A percentile compares a stretch with the other conserved stretches of the same genome.
These are phyloP conservation scores for Magnolia officinalis DNA, from an alignment of 164 flowering plant genomes.

Conservation along the genomic window DNA sequence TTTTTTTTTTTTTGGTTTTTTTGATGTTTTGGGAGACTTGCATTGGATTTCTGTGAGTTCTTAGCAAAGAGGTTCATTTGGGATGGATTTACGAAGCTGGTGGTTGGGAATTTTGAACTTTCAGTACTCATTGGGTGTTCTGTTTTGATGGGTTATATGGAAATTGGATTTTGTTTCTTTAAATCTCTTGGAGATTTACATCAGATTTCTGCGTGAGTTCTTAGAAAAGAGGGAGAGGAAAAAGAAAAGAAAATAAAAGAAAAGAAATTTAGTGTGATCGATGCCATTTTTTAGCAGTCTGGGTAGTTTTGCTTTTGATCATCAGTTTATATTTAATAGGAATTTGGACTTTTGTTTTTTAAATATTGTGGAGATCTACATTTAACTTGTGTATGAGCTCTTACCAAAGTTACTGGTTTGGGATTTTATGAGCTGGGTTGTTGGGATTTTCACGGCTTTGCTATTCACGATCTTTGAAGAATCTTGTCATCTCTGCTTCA, in stretches of 20 bases:
- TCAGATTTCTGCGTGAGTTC: not conserved
- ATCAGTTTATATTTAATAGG: no score
- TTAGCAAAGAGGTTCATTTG: not conserved
- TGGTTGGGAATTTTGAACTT: not conserved
- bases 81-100: not conserved
- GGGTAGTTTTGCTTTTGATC: no score
- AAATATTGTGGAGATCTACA: no score
- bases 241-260: no score
- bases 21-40: not conserved
- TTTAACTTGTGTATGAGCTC: no score
- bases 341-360: not conserved
- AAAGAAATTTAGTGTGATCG: not conserved
- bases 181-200: not conserved
- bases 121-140: not conserved
- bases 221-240: not conserved
- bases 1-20: not conserved
- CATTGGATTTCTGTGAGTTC: not conserved
- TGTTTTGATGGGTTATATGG: not conserved
- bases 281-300: not conserved
- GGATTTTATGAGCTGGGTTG: not conserved
- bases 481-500: not conserved
- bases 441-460: not conserved
- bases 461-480: no score
- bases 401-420: not conserved
- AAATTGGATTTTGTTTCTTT: not conserved